Evolutionary conservation across 2,329 filamentous ascomycete genomes (phyloP), one percentile per base, ranked within the genome.

Genomic region (Fusarium sterilihyphosum): DNA sequence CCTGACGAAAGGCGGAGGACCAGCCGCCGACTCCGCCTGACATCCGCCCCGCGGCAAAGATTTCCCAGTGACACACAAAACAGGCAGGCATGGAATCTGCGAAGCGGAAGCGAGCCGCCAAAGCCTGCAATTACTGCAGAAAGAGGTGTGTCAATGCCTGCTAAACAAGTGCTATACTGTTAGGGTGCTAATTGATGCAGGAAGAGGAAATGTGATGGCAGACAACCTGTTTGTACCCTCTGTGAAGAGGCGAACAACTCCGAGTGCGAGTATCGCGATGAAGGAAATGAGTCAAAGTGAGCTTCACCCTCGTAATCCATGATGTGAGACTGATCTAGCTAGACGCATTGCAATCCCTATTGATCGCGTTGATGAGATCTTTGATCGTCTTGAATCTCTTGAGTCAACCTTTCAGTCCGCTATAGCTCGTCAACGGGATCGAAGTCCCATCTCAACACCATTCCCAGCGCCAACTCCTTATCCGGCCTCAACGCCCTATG

Each of bases 51-150:
- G 58, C 67, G 67, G 71, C 71, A 64, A 69, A 74, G 56, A 54
- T 68, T 71, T 71, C 17, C 35, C 46, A 60, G 54, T 52, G 62
- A 35, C 70, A 60, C 40, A 16, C 38, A 40, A 26, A 24, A 43
- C 26, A 35, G 50, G 58, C 52, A 74, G 54, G 54, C 40, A 74
- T 74, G 71, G 72, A 74, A 18, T 74, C 73, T 50, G 44, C 52
- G 16, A 76, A 76, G 67, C 67, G 73, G 73, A 76, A 74, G 67
- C 71, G 73, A 66, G 73, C 73, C 67, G 73, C 73, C 67, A 74
- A 76, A 16, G 73, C 73, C 10, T 76, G 73, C n/a, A 76, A 76
- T 41, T 76, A 76, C 44, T 76, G 73, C 10, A 65, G 71, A 35
- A 76, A 72, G 53, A 76, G 73, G 73, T 74, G 38, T 16, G 46